These are phyloP conservation scores for Ustilago loliicola DNA, from an alignment of 1,284 basidiomycete genomes.

Conservation along the genomic window DNA sequence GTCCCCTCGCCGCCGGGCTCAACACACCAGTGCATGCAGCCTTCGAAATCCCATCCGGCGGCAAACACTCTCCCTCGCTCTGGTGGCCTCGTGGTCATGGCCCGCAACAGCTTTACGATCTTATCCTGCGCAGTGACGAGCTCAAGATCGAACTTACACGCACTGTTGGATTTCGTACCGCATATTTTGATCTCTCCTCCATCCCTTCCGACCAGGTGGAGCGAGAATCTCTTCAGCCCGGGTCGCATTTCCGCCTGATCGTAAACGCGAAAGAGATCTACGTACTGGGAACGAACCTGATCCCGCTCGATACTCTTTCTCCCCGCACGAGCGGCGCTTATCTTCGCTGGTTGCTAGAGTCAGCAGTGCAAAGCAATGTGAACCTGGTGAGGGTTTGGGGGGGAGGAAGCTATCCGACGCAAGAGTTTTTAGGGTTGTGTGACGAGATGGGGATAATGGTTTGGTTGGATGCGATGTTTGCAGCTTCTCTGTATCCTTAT, in stretches of 20 bases:
- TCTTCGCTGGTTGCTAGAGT: constrained; percentile 50
- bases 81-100: constrained; percentile 62
- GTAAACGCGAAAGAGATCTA: constrained; percentile 54
- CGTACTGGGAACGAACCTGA: constrained; percentile 55
- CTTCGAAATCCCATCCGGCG: constrained; percentile 42
- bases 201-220: constrained; percentile 32
- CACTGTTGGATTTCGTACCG: constrained; percentile 58
- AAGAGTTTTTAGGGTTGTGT: constrained; percentile 75
- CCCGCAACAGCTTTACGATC: constrained; percentile 45
- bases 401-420: constrained; percentile 55
- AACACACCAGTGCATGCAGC: constrained; percentile 26
- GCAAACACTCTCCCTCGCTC: constrained; percentile 36
- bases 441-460: constrained; percentile 78
- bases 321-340: constrained; percentile 33
- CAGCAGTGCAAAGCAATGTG: constrained; percentile 34
- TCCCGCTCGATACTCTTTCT: constrained; percentile 47
- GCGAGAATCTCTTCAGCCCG: constrained; percentile 34
- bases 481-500: constrained; percentile 72
- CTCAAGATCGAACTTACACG: constrained; percentile 16
- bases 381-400: constrained; percentile 64
- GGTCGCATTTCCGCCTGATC: constrained; percentile 51
- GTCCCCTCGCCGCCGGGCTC: constrained; percentile 22
- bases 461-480: constrained; percentile 79
- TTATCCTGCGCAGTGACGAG: constrained; percentile 32
- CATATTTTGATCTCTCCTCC: constrained; percentile 50